These are phyloP conservation scores for Aspergillus japonicus DNA, from an alignment of 2,329 filamentous ascomycete genomes.

Conservation along the genomic window DNA sequence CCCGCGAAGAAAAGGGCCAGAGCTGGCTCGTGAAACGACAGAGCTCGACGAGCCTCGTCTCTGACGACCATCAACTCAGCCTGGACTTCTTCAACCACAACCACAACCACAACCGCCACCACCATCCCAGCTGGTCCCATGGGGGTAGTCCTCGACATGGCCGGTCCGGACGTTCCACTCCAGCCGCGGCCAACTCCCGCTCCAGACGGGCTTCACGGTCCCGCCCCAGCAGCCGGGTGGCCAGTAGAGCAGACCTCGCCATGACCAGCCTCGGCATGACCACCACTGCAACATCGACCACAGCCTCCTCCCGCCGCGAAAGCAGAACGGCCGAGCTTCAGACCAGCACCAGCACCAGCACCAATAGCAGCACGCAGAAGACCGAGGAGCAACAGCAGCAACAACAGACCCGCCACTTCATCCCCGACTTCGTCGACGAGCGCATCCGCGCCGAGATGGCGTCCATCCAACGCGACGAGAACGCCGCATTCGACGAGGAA, in stretches of 20 bases:
- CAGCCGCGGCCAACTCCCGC: constrained; percentile 17
- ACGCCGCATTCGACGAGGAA: constrained; percentile 10
- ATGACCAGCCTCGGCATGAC: constrained; percentile 20
- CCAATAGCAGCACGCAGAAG: neutral
- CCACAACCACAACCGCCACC: constrained; percentile 18
- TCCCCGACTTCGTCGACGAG: constrained; percentile 54
- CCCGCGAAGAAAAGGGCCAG: constrained; percentile 62
- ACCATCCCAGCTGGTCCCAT: constrained; percentile 23
- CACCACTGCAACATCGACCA: neutral
- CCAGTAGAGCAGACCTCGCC: constrained; percentile 25
- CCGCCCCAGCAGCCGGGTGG: constrained; percentile 30
- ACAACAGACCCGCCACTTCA: constrained; percentile 13
- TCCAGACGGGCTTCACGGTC: constrained; percentile 37
- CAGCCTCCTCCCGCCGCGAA: neutral
- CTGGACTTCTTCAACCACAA: constrained; percentile 18
- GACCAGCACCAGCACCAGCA: neutral
- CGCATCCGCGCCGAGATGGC: constrained; percentile 41
- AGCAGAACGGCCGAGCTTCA: neutral
- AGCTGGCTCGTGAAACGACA: constrained; percentile 59
- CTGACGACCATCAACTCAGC: constrained; percentile 37
- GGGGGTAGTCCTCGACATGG: constrained; percentile 29
- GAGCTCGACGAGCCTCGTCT: constrained; percentile 55
- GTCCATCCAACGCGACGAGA: constrained; percentile 24
- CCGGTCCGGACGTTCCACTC: constrained; percentile 39
- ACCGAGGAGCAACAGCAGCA: neutral